phyloP scores from a whole-genome alignment of 169 alveolate species.

The Hepatocystis sp. region DNA sequence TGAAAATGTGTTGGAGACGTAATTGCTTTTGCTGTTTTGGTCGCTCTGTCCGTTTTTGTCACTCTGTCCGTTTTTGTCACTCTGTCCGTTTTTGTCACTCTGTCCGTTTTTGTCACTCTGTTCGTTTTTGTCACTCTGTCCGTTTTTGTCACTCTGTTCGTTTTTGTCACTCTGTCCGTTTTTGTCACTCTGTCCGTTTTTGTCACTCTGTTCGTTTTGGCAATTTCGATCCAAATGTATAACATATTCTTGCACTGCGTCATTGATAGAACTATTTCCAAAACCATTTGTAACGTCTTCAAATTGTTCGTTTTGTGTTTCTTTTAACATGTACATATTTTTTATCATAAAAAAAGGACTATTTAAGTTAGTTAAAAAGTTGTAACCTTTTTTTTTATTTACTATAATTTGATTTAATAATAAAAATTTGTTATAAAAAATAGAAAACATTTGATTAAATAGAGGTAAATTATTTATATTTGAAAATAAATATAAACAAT shows the following conservation, averaged over 20 bases:
- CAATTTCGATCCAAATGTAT: conserved; percentile 7
- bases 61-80: too few species aligned
- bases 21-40: too few species aligned
- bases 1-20: too few species aligned
- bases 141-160: too few species aligned
- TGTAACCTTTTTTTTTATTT: conserved; percentile 10
- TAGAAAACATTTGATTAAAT: conserved; percentile 26
- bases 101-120: too few species aligned
- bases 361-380: conserved; percentile 23
- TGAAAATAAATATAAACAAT: conserved; percentile 31
- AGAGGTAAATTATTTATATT: conserved; percentile 6
- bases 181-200: neutral
- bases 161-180: too few species aligned
- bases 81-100: too few species aligned
- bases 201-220: neutral
- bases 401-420: conserved; percentile 9
- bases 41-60: too few species aligned
- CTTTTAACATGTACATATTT: conserved; percentile 1
- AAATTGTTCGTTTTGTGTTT: neutral
- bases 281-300: neutral
- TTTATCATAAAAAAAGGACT: conserved; percentile 42
- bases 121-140: too few species aligned
- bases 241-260: conserved; percentile 25
- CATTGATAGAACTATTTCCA: too few species aligned
- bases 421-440: conserved; percentile 4